Conservation (phyloP, 345 rosid genomes). For the Moricandia moricandioides region DNA sequence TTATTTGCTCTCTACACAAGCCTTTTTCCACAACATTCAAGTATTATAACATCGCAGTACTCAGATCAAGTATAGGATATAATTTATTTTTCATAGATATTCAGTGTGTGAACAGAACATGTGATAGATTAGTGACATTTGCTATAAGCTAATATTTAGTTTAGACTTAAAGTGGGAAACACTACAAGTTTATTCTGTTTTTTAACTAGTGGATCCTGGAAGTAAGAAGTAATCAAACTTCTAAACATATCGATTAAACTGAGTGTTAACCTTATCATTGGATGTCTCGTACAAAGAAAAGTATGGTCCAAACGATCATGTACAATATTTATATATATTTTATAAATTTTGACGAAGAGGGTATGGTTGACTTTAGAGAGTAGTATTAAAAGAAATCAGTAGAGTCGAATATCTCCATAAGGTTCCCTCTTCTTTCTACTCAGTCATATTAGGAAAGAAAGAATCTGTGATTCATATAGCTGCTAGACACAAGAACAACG, state of each 20-base stretch:
- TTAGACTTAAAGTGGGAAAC: neutral
- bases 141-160: conserved; percentile 5
- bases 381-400: neutral
- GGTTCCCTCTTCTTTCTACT: conserved; percentile 6
- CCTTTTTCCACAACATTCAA: no score
- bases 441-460: neutral
- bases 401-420: neutral
- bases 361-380: neutral
- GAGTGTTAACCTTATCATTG: neutral
- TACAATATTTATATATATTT: neutral
- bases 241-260: neutral
- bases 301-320: neutral
- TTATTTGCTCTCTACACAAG: neutral
- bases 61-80: neutral
- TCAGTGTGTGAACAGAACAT: neutral
- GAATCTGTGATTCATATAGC: conserved; percentile 26
- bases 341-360: neutral
- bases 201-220: neutral
- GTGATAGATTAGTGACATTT: neutral
- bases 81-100: neutral
- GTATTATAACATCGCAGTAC: neutral
- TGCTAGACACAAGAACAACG: neutral
- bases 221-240: neutral
- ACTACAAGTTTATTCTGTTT: neutral
- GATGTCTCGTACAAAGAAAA: neutral